Percentiles rank a stretch among this genome's conserved stretches.
phyloP scores from a whole-genome alignment of 768 basidiomycete genomes.

The Leccinellum rugosiceps region DNA sequence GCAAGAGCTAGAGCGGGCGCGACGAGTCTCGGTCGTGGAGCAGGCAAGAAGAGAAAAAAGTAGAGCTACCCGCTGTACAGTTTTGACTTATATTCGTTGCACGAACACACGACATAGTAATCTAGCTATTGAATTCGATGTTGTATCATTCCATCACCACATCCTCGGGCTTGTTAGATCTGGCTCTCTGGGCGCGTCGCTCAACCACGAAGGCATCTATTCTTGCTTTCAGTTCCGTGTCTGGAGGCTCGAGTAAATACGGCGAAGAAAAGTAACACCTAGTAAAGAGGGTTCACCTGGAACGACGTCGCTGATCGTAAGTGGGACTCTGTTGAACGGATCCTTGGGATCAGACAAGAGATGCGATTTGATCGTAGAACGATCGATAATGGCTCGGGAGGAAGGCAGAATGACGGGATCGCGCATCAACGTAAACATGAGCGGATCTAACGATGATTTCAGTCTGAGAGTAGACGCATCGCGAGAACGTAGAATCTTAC shows the following conservation, averaged over 20 bases:
- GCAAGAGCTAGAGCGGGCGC: constrained; percentile 28
- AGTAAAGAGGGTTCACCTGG: constrained; percentile 52
- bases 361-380: constrained; percentile 92
- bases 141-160: constrained; percentile 21
- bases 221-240: constrained; percentile 64
- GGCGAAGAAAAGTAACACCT: not conserved
- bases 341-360: constrained; percentile 88
- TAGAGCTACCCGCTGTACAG: constrained; percentile 12
- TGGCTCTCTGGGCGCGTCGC: constrained; percentile 40
- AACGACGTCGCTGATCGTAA: constrained; percentile 74
- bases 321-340: constrained; percentile 90
- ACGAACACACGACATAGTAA: not conserved
- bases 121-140: constrained; percentile 7
- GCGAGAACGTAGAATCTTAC: constrained; percentile 44
- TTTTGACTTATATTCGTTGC: constrained; percentile 2
- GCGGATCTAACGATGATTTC: constrained; percentile 55
- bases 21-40: constrained; percentile 22
- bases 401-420: constrained; percentile 91
- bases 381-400: constrained; percentile 76
- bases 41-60: constrained; percentile 32
- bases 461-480: not conserved
- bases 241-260: constrained; percentile 34
- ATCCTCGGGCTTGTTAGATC: constrained; percentile 27
- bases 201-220: constrained; percentile 72
- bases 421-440: constrained; percentile 91